Base-by-base conservation (phyloP, 371 early-diverging fungal species). In the Blakeslea trispora region DNA sequence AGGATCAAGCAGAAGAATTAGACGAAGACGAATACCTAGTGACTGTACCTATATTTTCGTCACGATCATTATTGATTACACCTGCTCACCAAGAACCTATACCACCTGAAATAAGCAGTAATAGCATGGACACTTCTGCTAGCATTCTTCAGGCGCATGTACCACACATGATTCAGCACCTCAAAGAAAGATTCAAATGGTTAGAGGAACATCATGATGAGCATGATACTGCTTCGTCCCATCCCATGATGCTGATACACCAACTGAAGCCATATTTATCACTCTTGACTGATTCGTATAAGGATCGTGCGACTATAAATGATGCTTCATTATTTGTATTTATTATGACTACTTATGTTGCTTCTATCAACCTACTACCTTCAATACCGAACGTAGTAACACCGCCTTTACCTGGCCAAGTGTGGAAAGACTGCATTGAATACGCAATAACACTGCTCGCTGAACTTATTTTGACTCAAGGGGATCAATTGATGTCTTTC, bases 11-110 rank as follows among this genome's bases (percentile, higher is more conserved):
- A 8, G 59, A 63, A 31, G 75, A 66, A 23, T 45, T 69, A 39
- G 76, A 69, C 39, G 72, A 70, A 62, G 75, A 70, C 35, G 75
- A 68, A 46, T 74, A 72, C 39, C 48, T 70, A 18, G 71, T 75
- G 14, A 75, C 66, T 5, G 64, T 74, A 9, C 75, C 74, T 32
- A 51, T 74, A 11, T 64, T 50, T n/a, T 53, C 69, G 2, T 59
- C 61, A 9, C 15, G 43, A 10, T 57, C 49, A 8, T 45, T 63
- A 32, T 45, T 68, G 7, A 5, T 28, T 5, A 5, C 28, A 7
- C 28, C 28, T 28, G 7, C 28, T 5, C 5, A 28, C 3, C 5
- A 28, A 28, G 28, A 28, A 28, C 28, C 34, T 34, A 37, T 23
- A 28, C n/a, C 37, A n/a, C 9, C 45, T 24, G 15, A 23, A 3